Base-by-base conservation (phyloP, 208 protist genomes). In the Polymyxa betae region DNA sequence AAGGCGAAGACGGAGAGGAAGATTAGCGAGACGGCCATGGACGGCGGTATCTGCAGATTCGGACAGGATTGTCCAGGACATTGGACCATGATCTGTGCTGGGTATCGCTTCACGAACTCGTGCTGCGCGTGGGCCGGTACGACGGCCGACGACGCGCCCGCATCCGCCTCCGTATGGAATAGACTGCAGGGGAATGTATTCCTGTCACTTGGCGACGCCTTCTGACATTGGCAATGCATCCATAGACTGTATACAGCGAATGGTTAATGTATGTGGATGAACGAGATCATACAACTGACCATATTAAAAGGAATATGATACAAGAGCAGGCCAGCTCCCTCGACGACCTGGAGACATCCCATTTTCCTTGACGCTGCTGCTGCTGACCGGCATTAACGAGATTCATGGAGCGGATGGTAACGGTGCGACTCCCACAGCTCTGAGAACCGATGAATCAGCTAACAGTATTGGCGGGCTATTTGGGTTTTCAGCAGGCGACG, bases 1-100 rank as follows among this genome's bases (percentile, higher is more conserved):
- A 82, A 82, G 72, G 72, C 72, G n/a, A 82, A 82, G n/a, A 82
- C 72, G n/a, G 72, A 82, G 35, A 82, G 72, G n/a, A 82, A 82
- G 5, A 82, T 45, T 16, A 82, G n/a, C 10, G 16, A 38, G 40
- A 82, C 72, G 5, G 35, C 72, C 72, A 82, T 82, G 10, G 72
- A 82, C 72, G 72, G 72, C 16, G 72, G 72, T 82, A 82, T 82
- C 35, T 82, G 72, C 12, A 82, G 72, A 82, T 82, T 82, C 12
- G 72, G 72, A n/a, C 72, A 82, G 16, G 72, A 40, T 35, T 82
- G 72, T 5, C 72, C n/a, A 20, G 35, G 35, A n/a, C 72, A 82
- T 5, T 43, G 10, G 5, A n/a, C 5, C 35, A n/a, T 82, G 5
- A 5, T 82, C n/a, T 5, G n/a, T 43, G 35, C 40, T n/a, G 5